phyloP scores from a whole-genome alignment of 257 asterid species.

The Mitragyna speciosa region DNA sequence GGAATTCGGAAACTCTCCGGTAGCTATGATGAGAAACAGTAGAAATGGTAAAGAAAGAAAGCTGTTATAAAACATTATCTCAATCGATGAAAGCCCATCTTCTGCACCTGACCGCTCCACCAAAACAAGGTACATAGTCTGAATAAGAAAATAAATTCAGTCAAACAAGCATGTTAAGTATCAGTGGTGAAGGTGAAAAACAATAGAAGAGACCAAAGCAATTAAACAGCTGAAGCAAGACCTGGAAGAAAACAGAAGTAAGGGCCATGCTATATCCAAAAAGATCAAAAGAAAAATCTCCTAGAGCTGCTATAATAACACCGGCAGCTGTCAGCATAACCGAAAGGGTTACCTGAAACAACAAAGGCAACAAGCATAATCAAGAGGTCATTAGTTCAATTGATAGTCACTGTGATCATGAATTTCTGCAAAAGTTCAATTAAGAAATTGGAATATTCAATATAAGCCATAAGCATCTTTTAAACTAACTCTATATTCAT shows the following conservation, averaged over 20 bases:
- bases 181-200: background rate
- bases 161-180: background rate
- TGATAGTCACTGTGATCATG: background rate
- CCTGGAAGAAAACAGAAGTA: conserved; percentile 95
- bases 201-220: background rate
- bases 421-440: background rate
- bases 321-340: conserved; percentile 91
- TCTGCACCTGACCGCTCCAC: conserved; percentile 98
- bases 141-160: conserved; percentile 28
- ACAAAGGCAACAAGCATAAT: background rate
- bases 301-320: conserved; percentile 88
- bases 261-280: conserved; percentile 89
- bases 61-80: conserved; percentile 91
- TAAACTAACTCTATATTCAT: background rate
- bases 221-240: conserved; percentile 24
- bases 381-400: background rate
- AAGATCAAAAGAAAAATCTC: conserved; percentile 96
- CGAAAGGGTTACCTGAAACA: conserved; percentile 78
- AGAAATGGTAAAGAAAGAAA: conserved; percentile 83
- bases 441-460: background rate
- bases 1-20: conserved; percentile 91
- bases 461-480: background rate
- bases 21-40: conserved; percentile 74
- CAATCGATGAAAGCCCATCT: conserved; percentile 90
- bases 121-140: conserved; percentile 98